These are phyloP conservation scores for Melaleuca alternifolia DNA, from an alignment of 345 rosid genomes.

Conservation along the genomic window DNA sequence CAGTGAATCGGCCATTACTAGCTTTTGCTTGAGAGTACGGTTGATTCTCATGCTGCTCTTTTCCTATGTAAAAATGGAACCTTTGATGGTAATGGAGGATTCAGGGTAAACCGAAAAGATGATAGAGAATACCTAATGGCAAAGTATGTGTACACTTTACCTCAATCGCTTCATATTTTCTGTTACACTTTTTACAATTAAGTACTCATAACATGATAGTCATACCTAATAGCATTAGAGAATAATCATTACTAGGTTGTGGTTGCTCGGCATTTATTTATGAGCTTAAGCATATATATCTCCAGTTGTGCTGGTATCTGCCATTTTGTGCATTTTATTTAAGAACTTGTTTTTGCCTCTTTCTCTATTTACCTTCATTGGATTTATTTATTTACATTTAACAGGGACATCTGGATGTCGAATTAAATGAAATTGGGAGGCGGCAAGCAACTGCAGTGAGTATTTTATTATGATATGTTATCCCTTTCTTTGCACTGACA, in stretches of 20 bases:
- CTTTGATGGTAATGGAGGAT: neutral
- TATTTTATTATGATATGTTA: neutral
- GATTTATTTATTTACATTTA: neutral
- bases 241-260: neutral
- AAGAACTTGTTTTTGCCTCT: neutral
- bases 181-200: neutral
- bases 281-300: neutral
- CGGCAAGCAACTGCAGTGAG: conserved; percentile 61
- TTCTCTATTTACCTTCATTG: neutral
- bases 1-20: neutral
- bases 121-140: neutral
- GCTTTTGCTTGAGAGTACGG: neutral
- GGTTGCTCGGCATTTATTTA: neutral
- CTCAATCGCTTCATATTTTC: neutral
- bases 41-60: neutral
- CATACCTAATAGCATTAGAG: neutral
- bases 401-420: conserved; percentile 17
- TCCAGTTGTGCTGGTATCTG: neutral
- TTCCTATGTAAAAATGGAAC: neutral
- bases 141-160: neutral
- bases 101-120: neutral
- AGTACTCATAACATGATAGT: neutral
- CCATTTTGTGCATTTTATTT: neutral
- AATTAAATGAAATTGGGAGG: conserved; percentile 68
- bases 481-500: neutral